Percentiles rank a stretch among this genome's conserved stretches.
Conservation (phyloP, 331 rosid genomes). For the Rosa hybrid region DNA sequence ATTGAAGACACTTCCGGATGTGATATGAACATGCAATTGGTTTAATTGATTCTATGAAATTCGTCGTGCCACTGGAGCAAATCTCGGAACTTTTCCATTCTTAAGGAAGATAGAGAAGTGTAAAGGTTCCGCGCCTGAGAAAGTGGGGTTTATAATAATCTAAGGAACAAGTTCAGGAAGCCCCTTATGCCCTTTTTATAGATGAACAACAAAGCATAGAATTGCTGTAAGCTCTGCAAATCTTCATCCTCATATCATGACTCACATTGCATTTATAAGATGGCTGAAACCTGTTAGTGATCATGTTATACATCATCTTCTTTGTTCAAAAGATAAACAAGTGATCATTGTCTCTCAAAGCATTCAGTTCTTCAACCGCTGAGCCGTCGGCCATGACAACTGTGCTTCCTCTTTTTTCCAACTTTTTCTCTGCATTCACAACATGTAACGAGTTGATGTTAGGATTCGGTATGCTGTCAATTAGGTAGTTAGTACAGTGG, state of each 20-base stretch:
- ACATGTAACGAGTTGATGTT: slow-evolving; percentile 17
- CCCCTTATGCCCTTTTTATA: too few relatives aligned
- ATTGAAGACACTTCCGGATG: too few relatives aligned
- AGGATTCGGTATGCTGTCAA: background rate
- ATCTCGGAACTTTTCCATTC: too few relatives aligned
- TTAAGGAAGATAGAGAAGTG: too few relatives aligned
- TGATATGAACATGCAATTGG: too few relatives aligned
- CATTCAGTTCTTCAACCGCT: slow-evolving; percentile 63
- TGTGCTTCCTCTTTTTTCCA: slow-evolving; percentile 65
- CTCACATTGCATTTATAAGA: background rate
- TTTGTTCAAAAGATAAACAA: slow-evolving; percentile 55
- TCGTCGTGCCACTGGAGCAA: too few relatives aligned
- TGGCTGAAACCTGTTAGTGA: background rate
- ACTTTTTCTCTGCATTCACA: slow-evolving; percentile 63
- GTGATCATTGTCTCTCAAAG: slow-evolving; percentile 69
- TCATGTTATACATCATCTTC: background rate
- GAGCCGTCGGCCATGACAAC: slow-evolving; percentile 75
- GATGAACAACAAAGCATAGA: too few relatives aligned
- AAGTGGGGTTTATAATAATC: too few relatives aligned
- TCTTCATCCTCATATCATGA: background rate
- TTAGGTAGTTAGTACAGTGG: background rate
- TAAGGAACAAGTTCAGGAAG: too few relatives aligned
- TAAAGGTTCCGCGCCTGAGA: too few relatives aligned
- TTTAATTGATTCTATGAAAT: too few relatives aligned
- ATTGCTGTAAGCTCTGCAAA: background rate